These are phyloP conservation scores for Iberis pinnata DNA, from an alignment of 345 rosid species.

Conservation along the genomic window DNA sequence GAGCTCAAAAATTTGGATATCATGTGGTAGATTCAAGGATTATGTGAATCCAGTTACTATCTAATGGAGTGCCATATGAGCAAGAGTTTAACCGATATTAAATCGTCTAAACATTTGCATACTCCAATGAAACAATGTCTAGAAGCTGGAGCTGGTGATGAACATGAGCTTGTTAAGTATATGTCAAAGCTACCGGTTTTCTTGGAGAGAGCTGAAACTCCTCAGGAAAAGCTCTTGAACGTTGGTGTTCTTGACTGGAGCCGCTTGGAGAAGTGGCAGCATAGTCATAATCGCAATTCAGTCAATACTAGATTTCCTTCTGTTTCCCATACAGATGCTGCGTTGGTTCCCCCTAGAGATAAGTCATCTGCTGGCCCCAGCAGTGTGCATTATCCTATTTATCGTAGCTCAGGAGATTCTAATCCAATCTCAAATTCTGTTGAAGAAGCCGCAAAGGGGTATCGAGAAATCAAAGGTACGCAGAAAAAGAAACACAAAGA, in stretches of 20 bases:
- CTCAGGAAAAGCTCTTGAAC: conserved; percentile 53
- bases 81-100: conserved; percentile 1
- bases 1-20: background rate
- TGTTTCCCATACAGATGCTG: conserved; percentile 39
- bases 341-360: conserved; percentile 36
- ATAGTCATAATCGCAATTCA: conserved; percentile 38
- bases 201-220: conserved; percentile 54
- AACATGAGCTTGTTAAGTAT: conserved; percentile 78
- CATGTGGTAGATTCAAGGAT: conserved; percentile 13
- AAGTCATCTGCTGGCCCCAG: conserved; percentile 48
- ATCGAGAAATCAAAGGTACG: conserved; percentile 25
- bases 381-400: conserved; percentile 37
- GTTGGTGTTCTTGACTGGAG: conserved; percentile 95
- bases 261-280: conserved; percentile 80
- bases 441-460: conserved; percentile 28
- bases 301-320: conserved; percentile 39
- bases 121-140: conserved; percentile 7
- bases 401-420: conserved; percentile 37
- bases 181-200: conserved; percentile 84
- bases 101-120: conserved; percentile 13
- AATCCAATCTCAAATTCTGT: conserved; percentile 37
- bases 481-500: conserved; percentile 22
- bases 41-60: conserved; percentile 17
- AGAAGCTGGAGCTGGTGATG: conserved; percentile 25
- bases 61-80: conserved; percentile 20